Base-by-base conservation (phyloP, 192 early-diverging fungal species). In the Gorgonomyces haynaldii region DNA sequence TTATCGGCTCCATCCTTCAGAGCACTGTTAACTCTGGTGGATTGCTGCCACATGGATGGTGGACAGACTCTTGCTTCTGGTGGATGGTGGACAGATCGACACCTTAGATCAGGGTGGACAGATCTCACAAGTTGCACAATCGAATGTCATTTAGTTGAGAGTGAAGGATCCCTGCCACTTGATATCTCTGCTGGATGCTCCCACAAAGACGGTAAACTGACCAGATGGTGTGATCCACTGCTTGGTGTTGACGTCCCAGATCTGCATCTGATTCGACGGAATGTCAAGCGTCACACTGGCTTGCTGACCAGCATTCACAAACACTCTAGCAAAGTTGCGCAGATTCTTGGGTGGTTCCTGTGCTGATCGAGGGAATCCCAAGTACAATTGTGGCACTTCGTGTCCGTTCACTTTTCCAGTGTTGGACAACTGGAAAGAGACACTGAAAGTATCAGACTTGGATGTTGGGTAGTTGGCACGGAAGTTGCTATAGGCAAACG, bases 101-200 rank as follows among this genome's bases (percentile, higher is more conserved):
- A n/a, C n/a, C n/a, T n/a, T n/a, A n/a, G n/a, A n/a, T n/a, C n/a
- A n/a, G n/a, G n/a, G n/a, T n/a, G n/a, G n/a, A n/a, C n/a, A n/a
- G n/a, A n/a, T n/a, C n/a, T n/a, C n/a, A n/a, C n/a, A n/a, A n/a
- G n/a, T n/a, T n/a, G n/a, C n/a, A n/a, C n/a, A n/a, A n/a, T n/a
- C n/a, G n/a, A n/a, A n/a, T n/a, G n/a, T n/a, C n/a, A n/a, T n/a
- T n/a, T n/a, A n/a, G n/a, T n/a, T n/a, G n/a, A n/a, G n/a, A n/a
- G n/a, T 31, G 12, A 31, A 41, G 39, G 21, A 6, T 7, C 39
- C 39, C 21, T 41, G 5, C 45, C 45, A 47, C 15, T 34, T 45
- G 13, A 82, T 61, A 50, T 82, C 78, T 10, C 65, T 50, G 38
- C 54, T 57, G 25, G 57, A 64, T 36, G 78, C 68, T 22, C 80